phyloP scores from a whole-genome alignment of 2,329 filamentous ascomycete genomes.

The Emergomyces pasteurianus region DNA sequence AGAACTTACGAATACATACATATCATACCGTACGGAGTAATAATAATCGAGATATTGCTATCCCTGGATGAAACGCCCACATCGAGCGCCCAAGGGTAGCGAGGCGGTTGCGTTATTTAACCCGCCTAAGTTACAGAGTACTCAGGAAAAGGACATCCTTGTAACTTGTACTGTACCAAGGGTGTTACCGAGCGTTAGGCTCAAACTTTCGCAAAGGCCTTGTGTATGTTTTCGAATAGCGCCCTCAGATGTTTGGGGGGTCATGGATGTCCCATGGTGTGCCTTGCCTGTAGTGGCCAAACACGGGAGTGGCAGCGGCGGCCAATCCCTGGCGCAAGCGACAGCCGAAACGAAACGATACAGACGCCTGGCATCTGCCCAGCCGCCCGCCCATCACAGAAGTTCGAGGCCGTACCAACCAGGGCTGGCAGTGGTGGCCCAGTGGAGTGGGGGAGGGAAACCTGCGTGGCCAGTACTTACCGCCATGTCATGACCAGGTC shows the following conservation, averaged over 20 bases:
- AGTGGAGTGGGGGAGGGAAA: too few relatives aligned
- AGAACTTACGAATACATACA: too few relatives aligned
- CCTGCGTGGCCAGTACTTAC: background rate
- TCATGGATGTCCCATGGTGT: too few relatives aligned
- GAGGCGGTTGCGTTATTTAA: background rate
- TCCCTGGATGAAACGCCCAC: background rate
- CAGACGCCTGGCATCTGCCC: conserved; percentile 9
- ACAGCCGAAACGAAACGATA: conserved; percentile 13
- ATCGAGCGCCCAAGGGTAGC: background rate
- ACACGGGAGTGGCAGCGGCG: background rate
- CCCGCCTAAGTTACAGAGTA: background rate
- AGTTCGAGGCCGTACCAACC: too few relatives aligned
- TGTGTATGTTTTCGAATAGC: too few relatives aligned
- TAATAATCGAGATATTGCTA: background rate
- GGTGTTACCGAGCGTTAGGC: background rate
- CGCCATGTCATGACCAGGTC: background rate
- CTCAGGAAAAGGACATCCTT: background rate
- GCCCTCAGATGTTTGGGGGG: too few relatives aligned
- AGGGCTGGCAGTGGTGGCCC: background rate
- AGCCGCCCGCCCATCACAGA: too few relatives aligned
- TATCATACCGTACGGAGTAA: background rate
- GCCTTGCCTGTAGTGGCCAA: background rate
- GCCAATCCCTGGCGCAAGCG: conserved; percentile 8
- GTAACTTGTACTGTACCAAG: background rate
- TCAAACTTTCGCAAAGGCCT: too few relatives aligned